phyloP scores from a whole-genome alignment of 768 basidiomycete species.

The Rhizopogon vulgaris region DNA sequence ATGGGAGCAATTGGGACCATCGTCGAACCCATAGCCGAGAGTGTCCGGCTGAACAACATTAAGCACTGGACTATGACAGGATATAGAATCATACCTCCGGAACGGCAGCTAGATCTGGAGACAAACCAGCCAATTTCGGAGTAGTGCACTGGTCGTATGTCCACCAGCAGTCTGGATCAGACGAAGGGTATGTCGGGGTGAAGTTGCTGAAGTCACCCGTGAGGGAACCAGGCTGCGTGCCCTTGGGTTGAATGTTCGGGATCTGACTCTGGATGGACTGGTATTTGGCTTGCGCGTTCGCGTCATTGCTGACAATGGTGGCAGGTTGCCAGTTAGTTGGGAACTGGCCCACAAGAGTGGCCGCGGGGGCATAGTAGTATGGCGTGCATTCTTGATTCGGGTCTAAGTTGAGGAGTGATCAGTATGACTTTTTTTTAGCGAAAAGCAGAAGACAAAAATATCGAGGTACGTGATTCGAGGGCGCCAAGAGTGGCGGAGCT shows the following conservation, averaged over 20 bases:
- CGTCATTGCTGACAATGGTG: constrained; percentile 35
- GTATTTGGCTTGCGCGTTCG: constrained; percentile 38
- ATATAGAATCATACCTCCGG: constrained; percentile 36
- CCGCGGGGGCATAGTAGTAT: constrained; percentile 36
- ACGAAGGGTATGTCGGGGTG: constrained; percentile 27
- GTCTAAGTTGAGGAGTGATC: constrained; percentile 14
- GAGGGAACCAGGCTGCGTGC: constrained; percentile 14
- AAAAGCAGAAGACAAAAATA: background rate
- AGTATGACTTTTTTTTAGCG: background rate
- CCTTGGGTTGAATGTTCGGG: constrained; percentile 43
- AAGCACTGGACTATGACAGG: background rate
- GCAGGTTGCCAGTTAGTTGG: constrained; percentile 42
- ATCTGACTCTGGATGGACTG: constrained; percentile 34
- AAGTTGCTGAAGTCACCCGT: constrained; percentile 26
- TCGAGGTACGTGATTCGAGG: background rate
- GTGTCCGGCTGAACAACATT: constrained; percentile 36
- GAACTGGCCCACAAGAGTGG: constrained; percentile 28
- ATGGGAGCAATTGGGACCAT: constrained; percentile 61
- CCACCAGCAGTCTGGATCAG: constrained; percentile 49
- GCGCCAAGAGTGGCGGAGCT: background rate
- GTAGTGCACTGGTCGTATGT: constrained; percentile 33
- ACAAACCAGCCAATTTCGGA: constrained; percentile 40
- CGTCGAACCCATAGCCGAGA: constrained; percentile 57
- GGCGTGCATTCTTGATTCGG: constrained; percentile 34
- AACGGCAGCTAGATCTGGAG: constrained; percentile 36